These are phyloP conservation scores for Ambrosia hybrid DNA, from an alignment of 140 eudicot genomes.

Conservation along the genomic window DNA sequence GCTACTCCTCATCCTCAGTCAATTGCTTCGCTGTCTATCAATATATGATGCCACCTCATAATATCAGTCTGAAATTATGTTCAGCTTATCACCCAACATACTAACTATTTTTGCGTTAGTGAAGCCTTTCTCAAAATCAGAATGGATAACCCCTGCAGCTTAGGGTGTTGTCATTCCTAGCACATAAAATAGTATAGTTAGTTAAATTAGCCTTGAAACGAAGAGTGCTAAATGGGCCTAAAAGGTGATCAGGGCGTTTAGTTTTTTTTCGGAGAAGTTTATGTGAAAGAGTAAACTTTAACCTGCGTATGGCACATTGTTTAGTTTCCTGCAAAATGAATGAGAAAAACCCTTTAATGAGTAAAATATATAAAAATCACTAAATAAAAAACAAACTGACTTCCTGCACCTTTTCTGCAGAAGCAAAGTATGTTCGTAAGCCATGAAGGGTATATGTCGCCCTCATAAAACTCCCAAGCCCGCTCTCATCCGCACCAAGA, in stretches of 20 bases:
- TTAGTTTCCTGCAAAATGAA: constrained; percentile 65
- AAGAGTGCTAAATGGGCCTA: background rate
- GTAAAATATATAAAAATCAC: constrained; percentile 13
- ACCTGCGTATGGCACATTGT: constrained; percentile 99
- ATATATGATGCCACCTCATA: no score
- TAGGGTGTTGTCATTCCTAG: constrained; percentile 97
- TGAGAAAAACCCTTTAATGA: background rate
- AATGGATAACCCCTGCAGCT: constrained; percentile 98
- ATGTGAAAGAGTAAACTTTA: constrained; percentile 14
- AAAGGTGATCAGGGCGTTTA: background rate
- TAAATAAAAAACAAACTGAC: background rate
- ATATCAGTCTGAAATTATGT: no score
- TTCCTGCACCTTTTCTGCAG: constrained; percentile 84
- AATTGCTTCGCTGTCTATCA: no score
- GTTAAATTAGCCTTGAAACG: constrained; percentile 2
- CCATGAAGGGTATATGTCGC: constrained; percentile 88
- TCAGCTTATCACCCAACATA: no score
- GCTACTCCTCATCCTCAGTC: no score
- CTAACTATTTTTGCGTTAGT: no score
- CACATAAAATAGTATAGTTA: constrained; percentile 26
- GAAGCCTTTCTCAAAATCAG: constrained; percentile 90
- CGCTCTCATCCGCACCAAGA: constrained; percentile 90
- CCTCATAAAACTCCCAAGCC: constrained; percentile 93
- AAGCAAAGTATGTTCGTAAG: constrained; percentile 87
- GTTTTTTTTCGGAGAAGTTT: background rate